A percentile compares a stretch with the other conserved stretches of the same genome.
phyloP scores from a whole-genome alignment of 1,139 yeast species.

The Geotrichum bryndzae region DNA sequence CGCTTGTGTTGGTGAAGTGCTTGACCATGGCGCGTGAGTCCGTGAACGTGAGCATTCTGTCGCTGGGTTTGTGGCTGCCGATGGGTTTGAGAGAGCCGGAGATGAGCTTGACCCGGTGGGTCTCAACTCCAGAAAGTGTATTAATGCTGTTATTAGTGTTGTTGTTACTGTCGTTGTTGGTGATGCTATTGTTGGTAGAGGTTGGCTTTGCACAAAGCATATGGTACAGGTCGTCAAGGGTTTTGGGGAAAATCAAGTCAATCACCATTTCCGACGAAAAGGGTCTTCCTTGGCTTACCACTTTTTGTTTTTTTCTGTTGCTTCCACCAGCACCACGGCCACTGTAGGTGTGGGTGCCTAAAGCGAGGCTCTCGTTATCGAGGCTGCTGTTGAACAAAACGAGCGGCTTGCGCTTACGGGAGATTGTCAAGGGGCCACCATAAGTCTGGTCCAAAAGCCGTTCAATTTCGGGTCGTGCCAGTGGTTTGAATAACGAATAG shows the following conservation, averaged over 20 bases:
- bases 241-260: conserved; percentile 12
- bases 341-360: not conserved
- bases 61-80: not conserved
- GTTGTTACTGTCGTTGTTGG: not conserved
- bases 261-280: conserved; percentile 16
- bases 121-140: not conserved
- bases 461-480: not conserved
- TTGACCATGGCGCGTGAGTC: conserved; percentile 14
- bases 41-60: conserved; percentile 6
- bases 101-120: not conserved
- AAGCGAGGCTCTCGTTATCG: not conserved
- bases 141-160: not conserved
- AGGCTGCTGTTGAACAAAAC: not conserved
- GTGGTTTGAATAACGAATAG: conserved; percentile 7
- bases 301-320: not conserved
- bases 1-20: conserved; percentile 3
- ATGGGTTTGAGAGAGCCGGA: not conserved
- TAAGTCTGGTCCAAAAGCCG: not conserved
- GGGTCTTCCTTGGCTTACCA: conserved; percentile 14
- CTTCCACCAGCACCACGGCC: not conserved
- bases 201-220: conserved; percentile 12
- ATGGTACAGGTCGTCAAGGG: conserved; percentile 12
- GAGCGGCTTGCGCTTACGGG: conserved; percentile 14
- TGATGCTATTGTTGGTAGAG: not conserved
- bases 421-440: conserved; percentile 13